Evolutionary conservation across 2,329 filamentous ascomycete genomes (phyloP), one percentile per base, ranked within the genome.

Genomic region (Fusarium humuli): DNA sequence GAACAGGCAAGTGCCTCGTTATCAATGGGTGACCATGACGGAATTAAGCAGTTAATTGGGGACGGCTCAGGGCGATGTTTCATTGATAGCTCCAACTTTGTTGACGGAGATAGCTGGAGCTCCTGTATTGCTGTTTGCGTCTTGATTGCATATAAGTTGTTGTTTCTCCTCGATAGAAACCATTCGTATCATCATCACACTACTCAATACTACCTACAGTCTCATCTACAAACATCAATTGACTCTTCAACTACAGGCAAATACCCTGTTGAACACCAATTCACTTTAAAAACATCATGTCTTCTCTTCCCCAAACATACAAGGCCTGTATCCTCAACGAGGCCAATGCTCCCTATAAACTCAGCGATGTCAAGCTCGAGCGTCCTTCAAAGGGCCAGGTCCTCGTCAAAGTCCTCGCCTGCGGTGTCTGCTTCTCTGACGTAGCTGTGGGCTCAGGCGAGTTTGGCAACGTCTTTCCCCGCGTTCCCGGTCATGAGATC

Each of bases 351-450:
- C 84, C 87, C 1, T 83, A 91, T 69, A 80, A 80, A 4, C 81
- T 94, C 67, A 85, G 88, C 69, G 86, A 92, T 5, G 75, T 90
- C 6, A 82, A 85, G 20, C 82, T 94, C 42, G 82, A 85, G 62
- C 76, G 82, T 34, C 90, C 91, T 2, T 79, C 83, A 9, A 76
- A 82, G 0, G 85, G 86, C 20, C 83, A 93, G 73, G 81, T 94
- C 5, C 85, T 94, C 27, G 84, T 93, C 78, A 93, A 93, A 77
- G 86, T 93, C 5, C 81, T 89, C 11, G 91, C 91, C 8, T 92
- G 89, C 71, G 92, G 92, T 45, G 86, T 94, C 50, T 94, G 92
- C 78, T 90, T 89, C 77, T 87, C 85, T 1, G 92, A 94, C 72
- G 65, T 80, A 22, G 79, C 77, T 56, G 78, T 86, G 2, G 81